phyloP scores from a whole-genome alignment of 345 rosid genomes.

The Lepidium africanum region DNA sequence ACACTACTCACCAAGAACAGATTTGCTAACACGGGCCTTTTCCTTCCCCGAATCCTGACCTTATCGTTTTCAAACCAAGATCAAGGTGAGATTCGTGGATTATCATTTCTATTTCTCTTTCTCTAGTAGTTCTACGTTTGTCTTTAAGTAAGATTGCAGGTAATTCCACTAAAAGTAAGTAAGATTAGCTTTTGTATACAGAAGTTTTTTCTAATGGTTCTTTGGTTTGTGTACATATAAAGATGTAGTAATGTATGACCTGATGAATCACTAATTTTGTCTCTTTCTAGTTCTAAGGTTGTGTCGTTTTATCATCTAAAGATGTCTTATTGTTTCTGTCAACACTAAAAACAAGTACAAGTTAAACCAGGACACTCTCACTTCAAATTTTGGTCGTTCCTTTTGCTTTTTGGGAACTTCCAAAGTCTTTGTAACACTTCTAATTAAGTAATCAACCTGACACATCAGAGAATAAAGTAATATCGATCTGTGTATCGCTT shows the following conservation, averaged over 20 bases:
- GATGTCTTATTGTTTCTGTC: conserved; percentile 5
- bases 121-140: conserved; percentile 9
- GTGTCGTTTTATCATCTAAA: background rate
- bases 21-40: conserved; percentile 23
- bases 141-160: conserved; percentile 10
- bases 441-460: background rate
- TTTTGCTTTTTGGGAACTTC: background rate
- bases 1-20: conserved; percentile 57
- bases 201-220: conserved; percentile 18
- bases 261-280: conserved; percentile 17
- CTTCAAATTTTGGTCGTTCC: background rate
- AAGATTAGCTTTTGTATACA: conserved; percentile 30
- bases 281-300: background rate
- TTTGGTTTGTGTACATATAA: conserved; percentile 29
- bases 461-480: background rate
- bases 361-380: background rate
- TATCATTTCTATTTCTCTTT: background rate
- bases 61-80: conserved; percentile 30
- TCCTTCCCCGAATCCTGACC: conserved; percentile 28
- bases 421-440: background rate
- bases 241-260: conserved; percentile 8
- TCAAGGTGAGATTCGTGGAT: conserved; percentile 23
- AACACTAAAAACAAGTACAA: background rate
- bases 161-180: conserved; percentile 20
- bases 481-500: background rate